Evolutionary conservation across 306 rosid species (phyloP), one percentile per base, ranked within the genome.

Genomic region (Sicyos baderoa): DNA sequence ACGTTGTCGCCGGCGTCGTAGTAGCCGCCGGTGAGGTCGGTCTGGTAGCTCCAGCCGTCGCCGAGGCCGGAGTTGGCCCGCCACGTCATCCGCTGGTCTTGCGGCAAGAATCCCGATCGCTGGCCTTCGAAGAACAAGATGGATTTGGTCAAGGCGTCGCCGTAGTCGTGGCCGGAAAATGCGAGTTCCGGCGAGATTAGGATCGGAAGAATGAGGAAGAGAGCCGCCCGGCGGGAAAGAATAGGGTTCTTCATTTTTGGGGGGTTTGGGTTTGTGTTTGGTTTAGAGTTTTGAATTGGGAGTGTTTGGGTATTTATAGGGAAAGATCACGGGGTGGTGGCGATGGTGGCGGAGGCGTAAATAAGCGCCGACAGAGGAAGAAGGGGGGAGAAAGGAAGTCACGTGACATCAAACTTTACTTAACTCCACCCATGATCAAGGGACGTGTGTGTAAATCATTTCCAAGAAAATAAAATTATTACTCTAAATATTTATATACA

Each of bases 1-100:
- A 92, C 72, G 74, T 92, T 92, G 42, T 92, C 98, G 0, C 98
- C 98, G 75, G 98, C 98, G 76, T 92, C 98, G 50, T 92, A 92
- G 80, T 92, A 92, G 0, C 98, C 96, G 37, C 98, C 98, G 50
- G 88, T 83, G 52, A 92, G 82, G 86, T 92, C 98, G 0, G 76
- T 16, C 60, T 77, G 79, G 81, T 85, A 76, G 16, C 84, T 81
- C 88, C 87, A 92, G 0, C 98, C 98, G 5, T 92, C 98, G 5
- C 89, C 23, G 0, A 92, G 83, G 6, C 85, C 98, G 0, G 98
- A 92, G 51, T 84, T 54, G 15, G 74, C 84, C 0, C 98, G 83
- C 98, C 96, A 89, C 9, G 59, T 62, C 9, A 59, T 57, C 12
- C 91, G 71, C 78, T 92, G 98, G 72, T 84, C 87, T 18, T 65